phyloP scores from a whole-genome alignment of 306 rosid species.

The Hylodesmum podocarpum region DNA sequence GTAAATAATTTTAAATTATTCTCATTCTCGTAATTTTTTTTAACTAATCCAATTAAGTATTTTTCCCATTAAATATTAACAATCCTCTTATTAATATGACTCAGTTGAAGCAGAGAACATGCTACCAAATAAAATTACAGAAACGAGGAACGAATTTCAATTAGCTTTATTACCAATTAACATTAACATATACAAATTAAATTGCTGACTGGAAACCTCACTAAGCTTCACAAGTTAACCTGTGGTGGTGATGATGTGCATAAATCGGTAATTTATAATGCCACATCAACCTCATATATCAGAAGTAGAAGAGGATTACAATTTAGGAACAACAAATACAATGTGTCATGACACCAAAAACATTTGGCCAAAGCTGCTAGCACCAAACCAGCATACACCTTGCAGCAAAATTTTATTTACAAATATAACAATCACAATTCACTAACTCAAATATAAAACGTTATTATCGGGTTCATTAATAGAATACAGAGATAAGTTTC shows the following conservation, averaged over 20 bases:
- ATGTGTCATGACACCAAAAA: neutral
- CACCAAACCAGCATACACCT: neutral
- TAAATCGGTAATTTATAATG: neutral
- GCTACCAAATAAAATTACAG: neutral
- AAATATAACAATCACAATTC: conserved; percentile 10
- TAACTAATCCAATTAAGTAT: too few species aligned
- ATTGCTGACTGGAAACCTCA: neutral
- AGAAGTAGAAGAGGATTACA: neutral
- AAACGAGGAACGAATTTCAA: neutral
- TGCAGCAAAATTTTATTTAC: conserved; percentile 30
- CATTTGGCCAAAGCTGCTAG: neutral
- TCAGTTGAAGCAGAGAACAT: too few species aligned
- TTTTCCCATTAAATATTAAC: neutral
- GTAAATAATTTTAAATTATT: too few species aligned
- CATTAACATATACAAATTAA: neutral
- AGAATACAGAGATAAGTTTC: neutral
- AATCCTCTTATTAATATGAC: neutral
- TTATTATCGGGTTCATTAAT: neutral
- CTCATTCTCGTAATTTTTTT: too few species aligned
- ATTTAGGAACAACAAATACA: neutral
- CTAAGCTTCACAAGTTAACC: neutral
- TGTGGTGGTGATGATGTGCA: neutral
- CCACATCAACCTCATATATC: neutral
- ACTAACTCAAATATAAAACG: neutral
- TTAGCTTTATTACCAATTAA: neutral